These are phyloP conservation scores for Aegilops bicornis DNA, from an alignment of 176 grass and related monocot species.

Conservation along the genomic window DNA sequence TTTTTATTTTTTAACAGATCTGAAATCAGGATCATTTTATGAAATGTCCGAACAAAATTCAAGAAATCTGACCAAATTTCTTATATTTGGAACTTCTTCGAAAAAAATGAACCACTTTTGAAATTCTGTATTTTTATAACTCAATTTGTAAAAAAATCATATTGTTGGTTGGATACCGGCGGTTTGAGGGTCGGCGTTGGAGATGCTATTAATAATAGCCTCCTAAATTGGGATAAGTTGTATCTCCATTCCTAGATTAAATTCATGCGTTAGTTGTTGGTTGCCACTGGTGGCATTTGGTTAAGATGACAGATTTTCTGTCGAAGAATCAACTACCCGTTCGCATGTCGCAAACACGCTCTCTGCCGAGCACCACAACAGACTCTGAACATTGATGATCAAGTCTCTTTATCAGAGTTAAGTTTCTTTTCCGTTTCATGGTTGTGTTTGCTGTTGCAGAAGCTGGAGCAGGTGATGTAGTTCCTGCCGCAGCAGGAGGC, in stretches of 20 bases:
- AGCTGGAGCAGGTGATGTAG: conserved; percentile 12
- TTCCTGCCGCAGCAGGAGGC: conserved; percentile 11
- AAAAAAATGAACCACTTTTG: too few species aligned
- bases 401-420: background rate
- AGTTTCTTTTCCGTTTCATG: background rate
- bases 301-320: background rate
- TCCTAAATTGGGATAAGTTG: background rate
- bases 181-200: too few species aligned
- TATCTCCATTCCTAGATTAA: background rate
- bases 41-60: too few species aligned
- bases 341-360: background rate
- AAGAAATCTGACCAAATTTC: too few species aligned
- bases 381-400: background rate
- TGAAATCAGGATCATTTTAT: too few species aligned
- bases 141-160: too few species aligned
- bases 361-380: too few species aligned
- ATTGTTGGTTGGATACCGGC: too few species aligned
- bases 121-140: too few species aligned
- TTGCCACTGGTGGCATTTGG: background rate
- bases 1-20: too few species aligned
- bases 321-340: background rate
- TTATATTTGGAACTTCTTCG: too few species aligned
- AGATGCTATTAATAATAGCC: background rate
- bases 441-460: conserved; percentile 18
- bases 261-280: background rate